Evolutionary conservation across 2,329 filamentous ascomycete species (phyloP), one percentile per base, ranked within the genome.

Genomic region (Neospermospora avenae): DNA sequence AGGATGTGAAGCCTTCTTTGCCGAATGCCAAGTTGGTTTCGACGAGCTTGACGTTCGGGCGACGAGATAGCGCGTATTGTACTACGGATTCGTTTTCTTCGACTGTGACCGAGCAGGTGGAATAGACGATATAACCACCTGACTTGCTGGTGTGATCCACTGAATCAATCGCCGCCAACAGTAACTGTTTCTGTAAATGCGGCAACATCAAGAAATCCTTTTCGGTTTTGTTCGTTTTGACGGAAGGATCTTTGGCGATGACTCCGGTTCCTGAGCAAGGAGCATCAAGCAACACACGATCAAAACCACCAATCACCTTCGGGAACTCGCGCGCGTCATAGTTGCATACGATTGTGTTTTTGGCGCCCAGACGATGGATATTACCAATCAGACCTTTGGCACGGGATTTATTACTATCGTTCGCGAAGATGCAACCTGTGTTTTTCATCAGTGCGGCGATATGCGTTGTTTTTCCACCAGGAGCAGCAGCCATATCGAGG

Each of bases 221-320:
- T 73, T 96, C 91, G 11, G 90, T 96, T 81, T 98, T 98, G 81
- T 97, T 98, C 24, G 93, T 98, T 83, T 99, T 99, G 68, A 99
- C 92, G 66, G 89, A 91, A 34, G 93, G 85, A 76, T 99, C 95
- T 79, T 99, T 99, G 65, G 92, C 89, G 67, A 99, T 99, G 72
- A 99, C 95, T 70, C 95, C 95, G 0, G 95, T 99, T 68, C 95
- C 93, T 3, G 93, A 96, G 78, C 95, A 98, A 4, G 95, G 95
- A 1, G 92, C 93, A 77, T 99, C 93, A 60, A 98, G 89, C 48
- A 98, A 79, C 5, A 99, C 91, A 64, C 95, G 85, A 75, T 99
- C 95, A 64, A 99, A 99, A 13, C 95, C 95, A 61, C 93, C 95
- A 75, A 99, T 92, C 39, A 96, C 90, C 71, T 87, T 90, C 28